A percentile compares a stretch with the other conserved stretches of the same genome.
phyloP scores from a whole-genome alignment of 495 filamentous ascomycete species.

The Haplographium delicatum region DNA sequence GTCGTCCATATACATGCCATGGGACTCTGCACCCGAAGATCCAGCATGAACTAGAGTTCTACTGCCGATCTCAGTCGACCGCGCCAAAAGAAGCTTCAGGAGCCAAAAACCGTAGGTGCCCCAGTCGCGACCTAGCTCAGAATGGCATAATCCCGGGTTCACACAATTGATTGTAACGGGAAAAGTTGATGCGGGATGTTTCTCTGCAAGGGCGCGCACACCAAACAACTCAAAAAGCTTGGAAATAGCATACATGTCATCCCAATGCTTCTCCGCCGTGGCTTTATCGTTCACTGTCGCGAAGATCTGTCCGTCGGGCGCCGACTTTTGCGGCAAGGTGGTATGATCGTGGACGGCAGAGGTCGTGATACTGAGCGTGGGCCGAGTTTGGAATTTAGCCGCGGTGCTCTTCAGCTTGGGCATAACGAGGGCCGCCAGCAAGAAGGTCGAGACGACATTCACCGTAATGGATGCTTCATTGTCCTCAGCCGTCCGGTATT shows the following conservation, averaged over 20 bases:
- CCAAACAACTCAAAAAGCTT: conserved; percentile 33
- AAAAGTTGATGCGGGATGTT: conserved; percentile 21
- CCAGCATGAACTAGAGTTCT: conserved; percentile 36
- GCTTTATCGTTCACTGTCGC: conserved; percentile 1
- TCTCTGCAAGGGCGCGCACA: conserved; percentile 24
- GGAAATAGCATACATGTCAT: conserved; percentile 29
- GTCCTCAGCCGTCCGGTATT: conserved; percentile 11
- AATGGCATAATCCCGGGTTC: conserved; percentile 29
- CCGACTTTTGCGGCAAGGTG: conserved; percentile 29
- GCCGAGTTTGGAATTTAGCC: conserved; percentile 8
- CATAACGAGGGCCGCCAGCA: conserved; percentile 36
- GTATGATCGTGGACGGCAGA: conserved; percentile 32
- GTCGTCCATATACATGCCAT: conserved; percentile 32
- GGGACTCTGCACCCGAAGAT: conserved; percentile 28
- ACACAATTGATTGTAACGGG: conserved; percentile 35
- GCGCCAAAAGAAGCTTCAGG: conserved; percentile 12
- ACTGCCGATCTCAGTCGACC: conserved; percentile 35
- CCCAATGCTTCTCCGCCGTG: neutral
- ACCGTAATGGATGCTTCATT: conserved; percentile 30
- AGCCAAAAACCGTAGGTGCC: neutral
- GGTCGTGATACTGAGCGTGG: conserved; percentile 22
- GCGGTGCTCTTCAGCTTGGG: conserved; percentile 24
- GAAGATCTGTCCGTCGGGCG: conserved; percentile 24
- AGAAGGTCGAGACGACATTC: conserved; percentile 42
- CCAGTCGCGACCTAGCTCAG: neutral